Conservation (phyloP, 805 yeast species). For the Diddensiella santjacobensis region DNA sequence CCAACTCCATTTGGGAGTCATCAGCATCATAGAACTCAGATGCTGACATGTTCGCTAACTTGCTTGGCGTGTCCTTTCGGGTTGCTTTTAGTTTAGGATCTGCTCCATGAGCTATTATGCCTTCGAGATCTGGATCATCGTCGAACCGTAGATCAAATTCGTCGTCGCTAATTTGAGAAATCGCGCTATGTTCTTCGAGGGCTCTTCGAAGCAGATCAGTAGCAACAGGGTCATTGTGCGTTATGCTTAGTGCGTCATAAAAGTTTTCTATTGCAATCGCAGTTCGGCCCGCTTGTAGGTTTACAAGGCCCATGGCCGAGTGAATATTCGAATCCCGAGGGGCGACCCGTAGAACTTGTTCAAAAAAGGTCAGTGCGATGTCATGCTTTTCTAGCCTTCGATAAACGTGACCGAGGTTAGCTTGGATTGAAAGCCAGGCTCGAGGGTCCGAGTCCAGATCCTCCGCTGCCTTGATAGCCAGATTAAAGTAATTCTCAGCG, state of each 20-base stretch:
- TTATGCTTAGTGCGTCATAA: constrained; percentile 75
- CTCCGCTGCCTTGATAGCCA: constrained; percentile 68
- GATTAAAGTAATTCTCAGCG: constrained; percentile 67
- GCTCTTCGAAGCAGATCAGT: constrained; percentile 78
- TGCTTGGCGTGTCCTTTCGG: constrained; percentile 3
- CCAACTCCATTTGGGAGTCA: constrained; percentile 23
- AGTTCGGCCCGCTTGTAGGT: constrained; percentile 62
- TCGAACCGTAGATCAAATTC: constrained; percentile 8
- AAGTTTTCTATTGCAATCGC: constrained; percentile 68
- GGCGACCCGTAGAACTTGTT: constrained; percentile 65
- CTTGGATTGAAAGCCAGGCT: constrained; percentile 80
- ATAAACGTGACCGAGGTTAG: constrained; percentile 86
- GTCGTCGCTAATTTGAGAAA: background rate
- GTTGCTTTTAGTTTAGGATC: background rate
- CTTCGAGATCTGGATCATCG: constrained; percentile 10
- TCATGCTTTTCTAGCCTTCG: constrained; percentile 58
- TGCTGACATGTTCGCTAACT: background rate
- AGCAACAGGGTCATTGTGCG: constrained; percentile 81
- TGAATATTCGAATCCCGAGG: constrained; percentile 70
- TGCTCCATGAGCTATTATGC: constrained; percentile 2
- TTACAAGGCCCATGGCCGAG: constrained; percentile 80
- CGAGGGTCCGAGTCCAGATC: constrained; percentile 71
- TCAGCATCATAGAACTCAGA: constrained; percentile 16
- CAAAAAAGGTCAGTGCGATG: constrained; percentile 71
- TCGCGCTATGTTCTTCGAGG: constrained; percentile 19